These are phyloP conservation scores for Orbilia ellipsospora DNA, from an alignment of 2,329 filamentous ascomycete species.

Conservation along the genomic window DNA sequence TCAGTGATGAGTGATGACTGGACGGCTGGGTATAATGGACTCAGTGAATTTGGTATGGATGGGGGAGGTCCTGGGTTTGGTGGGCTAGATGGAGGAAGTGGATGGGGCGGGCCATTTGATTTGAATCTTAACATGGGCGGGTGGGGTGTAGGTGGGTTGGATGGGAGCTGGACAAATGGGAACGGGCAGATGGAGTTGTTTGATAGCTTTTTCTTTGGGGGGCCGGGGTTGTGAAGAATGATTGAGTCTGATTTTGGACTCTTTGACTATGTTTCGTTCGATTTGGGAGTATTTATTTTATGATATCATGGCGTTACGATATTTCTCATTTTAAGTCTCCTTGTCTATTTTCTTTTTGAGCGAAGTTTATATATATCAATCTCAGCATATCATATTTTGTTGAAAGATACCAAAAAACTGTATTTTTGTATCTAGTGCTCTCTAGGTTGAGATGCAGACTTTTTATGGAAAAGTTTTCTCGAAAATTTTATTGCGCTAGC, in stretches of 20 bases:
- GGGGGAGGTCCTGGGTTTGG: constrained; percentile 22
- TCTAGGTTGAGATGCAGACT: no score
- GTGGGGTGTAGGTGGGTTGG: constrained; percentile 47
- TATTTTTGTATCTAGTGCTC: no score
- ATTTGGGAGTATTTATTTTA: constrained; percentile 20
- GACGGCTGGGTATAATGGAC: constrained; percentile 36
- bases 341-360: neutral
- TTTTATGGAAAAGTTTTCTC: no score
- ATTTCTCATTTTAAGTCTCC: neutral
- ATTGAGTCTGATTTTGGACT: constrained; percentile 1
- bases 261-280: neutral
- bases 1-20: constrained; percentile 55
- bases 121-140: constrained; percentile 53
- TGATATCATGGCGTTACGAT: constrained; percentile 49
- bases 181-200: constrained; percentile 74
- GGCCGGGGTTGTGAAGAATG: constrained; percentile 36
- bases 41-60: constrained; percentile 42
- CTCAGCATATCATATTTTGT: neutral
- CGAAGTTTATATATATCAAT: neutral
- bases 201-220: constrained; percentile 78
- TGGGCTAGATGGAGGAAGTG: constrained; percentile 40
- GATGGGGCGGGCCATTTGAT: constrained; percentile 53
- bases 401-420: neutral
- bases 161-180: constrained; percentile 59
- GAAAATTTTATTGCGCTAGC: no score